A percentile compares a stretch with the other conserved stretches of the same genome.
Evolutionary conservation across 163 green algal genomes (phyloP).

Genomic region (Chlamydomonas reinhardtii): DNA sequence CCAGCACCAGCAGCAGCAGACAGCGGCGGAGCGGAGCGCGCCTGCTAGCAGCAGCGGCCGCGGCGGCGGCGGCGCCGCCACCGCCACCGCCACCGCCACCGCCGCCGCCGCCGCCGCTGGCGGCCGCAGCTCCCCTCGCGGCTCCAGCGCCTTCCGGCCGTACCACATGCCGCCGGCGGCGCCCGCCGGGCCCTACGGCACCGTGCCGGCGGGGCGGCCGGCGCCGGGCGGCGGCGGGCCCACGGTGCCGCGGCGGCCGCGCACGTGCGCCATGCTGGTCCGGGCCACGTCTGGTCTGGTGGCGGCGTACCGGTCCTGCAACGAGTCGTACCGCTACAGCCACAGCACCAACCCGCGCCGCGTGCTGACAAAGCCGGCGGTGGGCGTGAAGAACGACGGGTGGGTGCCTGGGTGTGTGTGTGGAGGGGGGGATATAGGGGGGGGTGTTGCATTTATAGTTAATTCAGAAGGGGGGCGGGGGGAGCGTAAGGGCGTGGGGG

Average conservation of each 20-base stretch:
- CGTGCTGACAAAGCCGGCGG: constrained; percentile 85
- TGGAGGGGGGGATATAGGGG: no score
- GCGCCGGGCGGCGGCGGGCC: not conserved
- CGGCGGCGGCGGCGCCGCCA: no score
- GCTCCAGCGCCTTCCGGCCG: constrained; percentile 31
- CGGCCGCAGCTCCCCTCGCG: not conserved
- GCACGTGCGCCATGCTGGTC: constrained; percentile 32
- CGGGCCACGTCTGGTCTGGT: constrained; percentile 30
- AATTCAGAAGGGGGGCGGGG: no score
- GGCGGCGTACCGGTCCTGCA: constrained; percentile 11
- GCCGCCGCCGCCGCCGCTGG: not conserved
- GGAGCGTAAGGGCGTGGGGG: no score
- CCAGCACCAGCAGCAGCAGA: no score
- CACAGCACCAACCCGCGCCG: constrained; percentile 59
- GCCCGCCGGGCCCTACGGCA: not conserved
- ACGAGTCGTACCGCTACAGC: constrained; percentile 47
- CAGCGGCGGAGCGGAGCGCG: no score
- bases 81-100: not conserved
- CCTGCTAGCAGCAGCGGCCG: not conserved
- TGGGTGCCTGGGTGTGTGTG: no score
- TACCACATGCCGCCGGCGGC: constrained; percentile 5
- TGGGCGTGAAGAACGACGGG: constrained; percentile 81
- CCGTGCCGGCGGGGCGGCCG: not conserved
- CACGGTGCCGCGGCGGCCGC: constrained; percentile 1
- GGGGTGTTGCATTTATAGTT: no score